Conservation (phyloP, 2,329 filamentous ascomycete species). For the Trichophyton verrucosum region DNA sequence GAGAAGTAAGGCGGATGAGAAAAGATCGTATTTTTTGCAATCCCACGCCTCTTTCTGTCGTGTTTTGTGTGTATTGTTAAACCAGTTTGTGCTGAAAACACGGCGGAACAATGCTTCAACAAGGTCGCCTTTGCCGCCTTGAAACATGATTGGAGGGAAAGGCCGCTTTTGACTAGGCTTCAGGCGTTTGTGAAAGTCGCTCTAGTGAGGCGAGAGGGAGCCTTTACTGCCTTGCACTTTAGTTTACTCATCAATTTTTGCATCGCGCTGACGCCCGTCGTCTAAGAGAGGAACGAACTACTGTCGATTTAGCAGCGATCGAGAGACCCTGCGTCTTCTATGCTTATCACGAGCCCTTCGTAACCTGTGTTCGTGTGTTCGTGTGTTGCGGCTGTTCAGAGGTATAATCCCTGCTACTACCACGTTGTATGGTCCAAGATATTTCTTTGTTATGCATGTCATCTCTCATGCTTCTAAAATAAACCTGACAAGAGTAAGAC, state of each 20-base stretch:
- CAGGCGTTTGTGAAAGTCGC: not conserved
- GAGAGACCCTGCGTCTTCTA: not conserved
- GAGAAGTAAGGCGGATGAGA: not conserved
- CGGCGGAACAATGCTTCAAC: not conserved
- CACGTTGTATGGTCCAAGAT: too few relatives aligned
- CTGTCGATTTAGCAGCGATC: not conserved
- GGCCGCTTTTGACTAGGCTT: not conserved
- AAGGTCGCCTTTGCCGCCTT: not conserved
- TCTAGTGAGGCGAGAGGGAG: not conserved
- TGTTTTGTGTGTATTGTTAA: not conserved
- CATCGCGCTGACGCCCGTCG: not conserved
- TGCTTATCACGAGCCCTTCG: too few relatives aligned
- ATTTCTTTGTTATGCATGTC: too few relatives aligned
- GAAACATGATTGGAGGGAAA: not conserved
- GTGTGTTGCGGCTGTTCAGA: too few relatives aligned
- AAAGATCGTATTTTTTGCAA: not conserved
- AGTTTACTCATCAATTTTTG: not conserved
- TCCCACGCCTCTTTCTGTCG: not conserved
- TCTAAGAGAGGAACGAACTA: not conserved
- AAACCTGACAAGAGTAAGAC: too few relatives aligned
- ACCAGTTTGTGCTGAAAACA: not conserved
- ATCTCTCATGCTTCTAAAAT: too few relatives aligned
- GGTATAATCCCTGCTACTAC: too few relatives aligned
- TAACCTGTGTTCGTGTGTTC: too few relatives aligned
- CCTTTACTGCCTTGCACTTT: not conserved